phyloP scores from a whole-genome alignment of 2,329 filamentous ascomycete genomes.

The Clathrospora elynae region DNA sequence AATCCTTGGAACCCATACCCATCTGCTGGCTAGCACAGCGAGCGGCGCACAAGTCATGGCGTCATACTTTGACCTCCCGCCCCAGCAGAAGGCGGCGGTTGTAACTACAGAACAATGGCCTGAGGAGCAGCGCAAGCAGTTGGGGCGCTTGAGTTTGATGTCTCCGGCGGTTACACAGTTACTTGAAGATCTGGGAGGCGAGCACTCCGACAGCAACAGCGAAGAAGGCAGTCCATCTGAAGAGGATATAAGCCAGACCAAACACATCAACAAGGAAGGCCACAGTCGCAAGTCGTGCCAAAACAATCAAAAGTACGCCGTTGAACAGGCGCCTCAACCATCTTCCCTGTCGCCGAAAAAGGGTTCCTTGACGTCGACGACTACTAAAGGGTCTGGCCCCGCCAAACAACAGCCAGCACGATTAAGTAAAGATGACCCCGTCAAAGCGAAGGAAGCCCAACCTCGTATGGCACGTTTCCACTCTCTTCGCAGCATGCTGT shows the following conservation, averaged over 20 bases:
- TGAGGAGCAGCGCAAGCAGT: conserved; percentile 22
- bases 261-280: conserved; percentile 13
- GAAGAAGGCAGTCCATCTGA: conserved; percentile 26
- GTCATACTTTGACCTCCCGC: conserved; percentile 44
- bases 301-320: conserved; percentile 8
- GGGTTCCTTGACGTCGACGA: conserved; percentile 14
- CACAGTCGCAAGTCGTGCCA: conserved; percentile 13
- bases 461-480: conserved; percentile 43
- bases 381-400: conserved; percentile 16
- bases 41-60: conserved; percentile 28
- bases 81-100: conserved; percentile 24
- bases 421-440: conserved; percentile 13
- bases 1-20: conserved; percentile 1
- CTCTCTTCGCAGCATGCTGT: conserved; percentile 43
- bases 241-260: conserved; percentile 10
- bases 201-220: conserved; percentile 35
- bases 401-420: conserved; percentile 11
- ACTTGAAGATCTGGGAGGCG: conserved; percentile 34
- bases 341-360: conserved; percentile 22
- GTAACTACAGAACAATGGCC: conserved; percentile 17
- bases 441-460: conserved; percentile 23
- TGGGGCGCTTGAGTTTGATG: conserved; percentile 29
- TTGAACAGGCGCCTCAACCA: conserved; percentile 11
- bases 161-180: conserved; percentile 40
- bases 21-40: conserved; percentile 1